Percentiles rank a stretch among this genome's conserved stretches.
Evolutionary conservation across 2,329 filamentous ascomycete species (phyloP).

Genomic region (Calcarisporium arbuscula): DNA sequence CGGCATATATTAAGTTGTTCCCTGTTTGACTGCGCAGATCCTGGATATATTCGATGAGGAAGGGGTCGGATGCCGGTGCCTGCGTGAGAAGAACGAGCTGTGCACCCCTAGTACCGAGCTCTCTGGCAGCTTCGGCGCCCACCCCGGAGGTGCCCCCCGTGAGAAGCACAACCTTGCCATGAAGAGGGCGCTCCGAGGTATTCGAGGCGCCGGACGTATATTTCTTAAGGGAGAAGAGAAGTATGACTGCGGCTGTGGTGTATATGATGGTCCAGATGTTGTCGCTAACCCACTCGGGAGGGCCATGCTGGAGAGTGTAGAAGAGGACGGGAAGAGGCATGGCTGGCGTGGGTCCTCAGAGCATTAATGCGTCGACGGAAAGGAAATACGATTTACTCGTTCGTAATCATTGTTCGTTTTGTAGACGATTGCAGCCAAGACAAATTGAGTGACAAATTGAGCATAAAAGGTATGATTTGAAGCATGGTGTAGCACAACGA

Average conservation of each 20-base stretch:
- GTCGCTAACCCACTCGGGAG: slow-evolving; percentile 41
- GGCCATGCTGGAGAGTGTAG: slow-evolving; percentile 39
- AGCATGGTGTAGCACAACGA: no score
- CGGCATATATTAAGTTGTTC: slow-evolving; percentile 89
- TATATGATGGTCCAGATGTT: slow-evolving; percentile 38
- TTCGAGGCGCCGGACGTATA: slow-evolving; percentile 75
- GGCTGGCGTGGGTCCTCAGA: no score
- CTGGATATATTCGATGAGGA: slow-evolving; percentile 87
- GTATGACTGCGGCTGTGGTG: slow-evolving; percentile 25
- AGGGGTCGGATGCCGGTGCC: slow-evolving; percentile 73
- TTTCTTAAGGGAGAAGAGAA: slow-evolving; percentile 53
- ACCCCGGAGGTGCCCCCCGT: slow-evolving; percentile 94
- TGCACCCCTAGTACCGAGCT: slow-evolving; percentile 74
- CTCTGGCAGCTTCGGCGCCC: slow-evolving; percentile 67
- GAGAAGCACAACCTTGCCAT: slow-evolving; percentile 88
- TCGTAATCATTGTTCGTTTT: no score
- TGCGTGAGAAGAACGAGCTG: slow-evolving; percentile 88
- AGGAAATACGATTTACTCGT: no score
- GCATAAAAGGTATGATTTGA: no score
- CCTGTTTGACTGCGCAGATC: slow-evolving; percentile 70
- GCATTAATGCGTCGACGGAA: no score
- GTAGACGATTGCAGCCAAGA: no score
- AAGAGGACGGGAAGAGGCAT: slow-evolving; percentile 50
- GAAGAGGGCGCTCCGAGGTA: slow-evolving; percentile 73
- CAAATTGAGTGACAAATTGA: no score